Evolutionary conservation across 345 rosid genomes (phyloP).

Genomic region (Populus euphratica): DNA sequence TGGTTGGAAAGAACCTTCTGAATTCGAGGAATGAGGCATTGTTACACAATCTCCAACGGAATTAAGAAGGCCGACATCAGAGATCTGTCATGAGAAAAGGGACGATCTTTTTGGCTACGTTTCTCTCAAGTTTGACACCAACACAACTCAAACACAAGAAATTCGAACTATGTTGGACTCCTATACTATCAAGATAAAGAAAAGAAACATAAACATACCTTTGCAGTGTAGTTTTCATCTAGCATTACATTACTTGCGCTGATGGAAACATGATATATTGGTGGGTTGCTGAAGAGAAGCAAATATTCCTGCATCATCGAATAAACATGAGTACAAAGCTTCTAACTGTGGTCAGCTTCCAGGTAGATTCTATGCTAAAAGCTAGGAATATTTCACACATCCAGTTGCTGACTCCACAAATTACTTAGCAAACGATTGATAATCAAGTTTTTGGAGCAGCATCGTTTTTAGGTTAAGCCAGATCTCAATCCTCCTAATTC

Average conservation of each 20-base stretch:
- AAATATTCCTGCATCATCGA: conserved; percentile 67
- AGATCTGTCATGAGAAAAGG: conserved; percentile 41
- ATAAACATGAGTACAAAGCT: not conserved
- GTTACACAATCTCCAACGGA: conserved; percentile 29
- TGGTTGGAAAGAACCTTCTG: conserved; percentile 43
- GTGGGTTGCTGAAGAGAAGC: conserved; percentile 69
- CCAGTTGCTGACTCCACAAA: no score
- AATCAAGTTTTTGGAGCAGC: no score
- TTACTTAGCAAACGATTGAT: no score
- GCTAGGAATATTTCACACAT: not conserved
- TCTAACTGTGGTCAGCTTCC: not conserved
- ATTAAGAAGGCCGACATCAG: conserved; percentile 55
- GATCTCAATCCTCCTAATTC: no score
- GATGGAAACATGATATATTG: conserved; percentile 61
- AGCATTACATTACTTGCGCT: conserved; percentile 81
- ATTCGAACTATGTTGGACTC: not conserved
- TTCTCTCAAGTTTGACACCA: not conserved
- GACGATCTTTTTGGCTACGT: not conserved
- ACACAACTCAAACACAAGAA: not conserved
- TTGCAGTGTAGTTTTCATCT: conserved; percentile 78
- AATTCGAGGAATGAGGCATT: conserved; percentile 30
- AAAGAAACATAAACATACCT: conserved; percentile 37
- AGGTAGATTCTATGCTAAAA: not conserved
- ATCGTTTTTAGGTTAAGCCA: no score
- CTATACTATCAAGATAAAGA: not conserved